Evolutionary conservation across 257 asterid genomes (phyloP), one percentile per base, ranked within the genome.

Genomic region (Perilla frutescens): DNA sequence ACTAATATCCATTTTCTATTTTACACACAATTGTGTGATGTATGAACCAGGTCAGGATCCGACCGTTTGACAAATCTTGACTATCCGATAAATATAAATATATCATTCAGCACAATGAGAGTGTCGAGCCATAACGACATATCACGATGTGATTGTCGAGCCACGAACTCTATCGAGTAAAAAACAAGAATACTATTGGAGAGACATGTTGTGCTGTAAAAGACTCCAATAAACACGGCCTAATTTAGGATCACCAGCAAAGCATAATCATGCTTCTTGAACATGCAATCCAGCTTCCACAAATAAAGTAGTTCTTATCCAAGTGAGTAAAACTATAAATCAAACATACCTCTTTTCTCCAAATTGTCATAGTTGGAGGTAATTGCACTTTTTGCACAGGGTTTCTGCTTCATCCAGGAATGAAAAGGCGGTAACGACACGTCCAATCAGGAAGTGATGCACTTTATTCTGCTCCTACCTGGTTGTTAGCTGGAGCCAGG

Each of bases 391-490:
- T 45, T 45, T 13, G 9, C 10, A 47, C 39, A 12, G 9, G 57
- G 56, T 44, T 39, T 29, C 56, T 44, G 39, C 71, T 66, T 66
- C 13, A 31, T 31, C 44, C 66, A 37, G 32, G 37, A 9, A 36
- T 7, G 15, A 62, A 62, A 40, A 36, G n/a, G 37, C 37, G 7
- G 66, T 37, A 61, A 61, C 51, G 13, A 37, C 20, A 39, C 0
- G n/a, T 8, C 47, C 47, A 58, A 3, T 41, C 20, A n/a, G 8
- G 44, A 48, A 45, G 55, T 68, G 31, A 50, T 68, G 50, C 56
- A 74, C 67, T 66, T 74, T 60, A 59, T 49, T 58, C 7, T 68
- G 70, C 80, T 60, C 37, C 39, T 68, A n/a, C 64, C 13, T n/a
- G 32, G 10, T 50, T 8, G 37, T 48, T 66, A 36, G 74, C 79